A percentile compares a stretch with the other conserved stretches of the same genome.
phyloP scores from a whole-genome alignment of 352 stramenopile genomes.

The Globisporangium yorkense region DNA sequence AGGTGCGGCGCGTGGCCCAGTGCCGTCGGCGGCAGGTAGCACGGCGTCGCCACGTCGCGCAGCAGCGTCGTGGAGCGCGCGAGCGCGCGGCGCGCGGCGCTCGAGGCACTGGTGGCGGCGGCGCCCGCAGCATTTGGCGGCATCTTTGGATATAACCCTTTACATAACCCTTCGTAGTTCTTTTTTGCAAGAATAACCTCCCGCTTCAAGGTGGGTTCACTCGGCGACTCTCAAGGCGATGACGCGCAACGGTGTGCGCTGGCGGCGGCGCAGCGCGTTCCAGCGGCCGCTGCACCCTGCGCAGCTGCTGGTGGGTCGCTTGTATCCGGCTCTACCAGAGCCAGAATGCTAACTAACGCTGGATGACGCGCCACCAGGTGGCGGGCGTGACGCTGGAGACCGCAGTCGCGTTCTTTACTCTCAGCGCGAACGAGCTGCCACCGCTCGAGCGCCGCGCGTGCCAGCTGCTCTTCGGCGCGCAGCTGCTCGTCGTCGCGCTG shows the following conservation, averaged over 20 bases:
- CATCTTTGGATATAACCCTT: not conserved
- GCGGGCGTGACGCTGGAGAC: constrained; percentile 29
- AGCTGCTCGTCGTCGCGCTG: constrained; percentile 25
- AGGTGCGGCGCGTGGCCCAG: constrained; percentile 64
- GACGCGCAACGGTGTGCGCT: not conserved
- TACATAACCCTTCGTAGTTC: too few relatives aligned
- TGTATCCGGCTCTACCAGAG: too few relatives aligned
- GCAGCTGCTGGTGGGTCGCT: constrained; percentile 27
- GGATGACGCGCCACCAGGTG: constrained; percentile 19
- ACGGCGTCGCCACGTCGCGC: constrained; percentile 40
- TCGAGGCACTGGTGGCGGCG: constrained; percentile 1
- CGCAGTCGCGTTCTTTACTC: constrained; percentile 33
- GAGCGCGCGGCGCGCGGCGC: constrained; percentile 12
- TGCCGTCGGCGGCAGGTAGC: constrained; percentile 65
- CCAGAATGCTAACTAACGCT: not conserved
- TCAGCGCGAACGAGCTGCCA: constrained; percentile 41
- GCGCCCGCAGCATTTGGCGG: not conserved
- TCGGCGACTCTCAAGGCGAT: not conserved
- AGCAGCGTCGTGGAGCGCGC: constrained; percentile 33
- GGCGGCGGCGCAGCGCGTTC: constrained; percentile 37
- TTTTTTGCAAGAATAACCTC: not conserved
- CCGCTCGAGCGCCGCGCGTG: constrained; percentile 25
- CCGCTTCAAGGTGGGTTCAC: not conserved
- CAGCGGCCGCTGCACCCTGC: constrained; percentile 33
- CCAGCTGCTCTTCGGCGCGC: constrained; percentile 33